Evolutionary conservation across 139 green algal genomes (phyloP), one percentile per base, ranked within the genome.

Genomic region (Pleodorina starrii): DNA sequence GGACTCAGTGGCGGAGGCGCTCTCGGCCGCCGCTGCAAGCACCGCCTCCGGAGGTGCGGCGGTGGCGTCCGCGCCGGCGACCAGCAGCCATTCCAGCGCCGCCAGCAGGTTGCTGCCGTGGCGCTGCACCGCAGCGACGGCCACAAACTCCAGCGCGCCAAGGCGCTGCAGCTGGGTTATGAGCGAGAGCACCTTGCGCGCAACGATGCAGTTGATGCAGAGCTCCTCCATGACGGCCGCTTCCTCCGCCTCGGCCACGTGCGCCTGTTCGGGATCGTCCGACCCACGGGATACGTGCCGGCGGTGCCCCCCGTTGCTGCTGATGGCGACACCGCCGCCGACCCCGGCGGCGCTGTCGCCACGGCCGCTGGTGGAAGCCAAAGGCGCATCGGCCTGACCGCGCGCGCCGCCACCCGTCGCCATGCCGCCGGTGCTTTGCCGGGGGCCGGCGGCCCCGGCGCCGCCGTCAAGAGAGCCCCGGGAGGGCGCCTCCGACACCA

Each of bases 51-150:
- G 69, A 36, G 59, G 44, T 40, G 63, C 46, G 19, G 36, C 40
- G n/a, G 50, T 66, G 23, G 90, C 80, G 84, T 90, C 82, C 19
- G 82, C 44, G 11, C 82, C 82, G 32, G 82, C 75, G 48, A 94
- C 89, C 50, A 97, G 86, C 76, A 97, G 92, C 92, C 91, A 94
- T 4, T 90, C 84, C 19, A 97, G 48, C 0, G 92, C 93, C 0
- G 63, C 87, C 76, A 96, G 86, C 51, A 96, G 75, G 50, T 96
- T 87, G 87, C 90, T 91, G 72, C 95, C 95, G 59, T 91, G 83
- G 35, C 84, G 89, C 79, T 94, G 92, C 48, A 97, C 90, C 19
- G 94, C 95, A 21, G 86, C 89, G 51, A 75, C 76, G 9, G 86
- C 83, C 60, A 94, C 90, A 87, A 85, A 92, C 40, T 89, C 76